Conservation (phyloP, 1,284 basidiomycete species). For the Rhodotorula sp. region DNA sequence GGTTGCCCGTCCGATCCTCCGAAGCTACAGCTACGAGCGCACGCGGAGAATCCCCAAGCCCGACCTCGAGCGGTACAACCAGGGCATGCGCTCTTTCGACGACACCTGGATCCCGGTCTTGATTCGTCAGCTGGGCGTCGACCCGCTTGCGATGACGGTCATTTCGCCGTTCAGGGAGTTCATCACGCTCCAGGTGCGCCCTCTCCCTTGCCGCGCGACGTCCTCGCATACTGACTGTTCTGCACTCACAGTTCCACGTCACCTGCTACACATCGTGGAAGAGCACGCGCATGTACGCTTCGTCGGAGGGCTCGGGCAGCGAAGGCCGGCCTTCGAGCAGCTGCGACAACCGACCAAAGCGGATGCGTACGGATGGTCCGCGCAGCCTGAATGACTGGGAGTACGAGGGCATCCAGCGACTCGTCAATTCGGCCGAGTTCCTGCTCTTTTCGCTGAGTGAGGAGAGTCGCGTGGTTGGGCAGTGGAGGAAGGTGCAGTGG, state of each 20-base stretch:
- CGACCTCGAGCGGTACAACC: conserved; percentile 39
- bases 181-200: conserved; percentile 26
- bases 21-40: conserved; percentile 34
- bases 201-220: neutral
- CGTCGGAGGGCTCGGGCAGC: neutral
- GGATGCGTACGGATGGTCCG: neutral
- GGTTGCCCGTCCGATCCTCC: conserved; percentile 39
- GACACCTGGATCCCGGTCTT: conserved; percentile 38
- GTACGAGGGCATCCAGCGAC: conserved; percentile 21
- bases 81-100: conserved; percentile 36
- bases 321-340: conserved; percentile 17
- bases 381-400: conserved; percentile 34
- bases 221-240: neutral
- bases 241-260: conserved; percentile 27
- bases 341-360: conserved; percentile 10
- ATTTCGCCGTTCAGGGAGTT: conserved; percentile 36
- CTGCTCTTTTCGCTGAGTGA: conserved; percentile 35
- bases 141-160: conserved; percentile 39
- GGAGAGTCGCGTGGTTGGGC: conserved; percentile 32
- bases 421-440: conserved; percentile 33
- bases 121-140: conserved; percentile 21
- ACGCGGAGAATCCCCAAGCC: conserved; percentile 31
- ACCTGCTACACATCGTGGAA: conserved; percentile 31
- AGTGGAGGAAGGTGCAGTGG: conserved; percentile 39
- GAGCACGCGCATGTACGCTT: conserved; percentile 15